A percentile compares a stretch with the other conserved stretches of the same genome.
These are phyloP conservation scores for Aurifilum marmelostoma DNA, from an alignment of 2,329 filamentous ascomycete species.

Conservation along the genomic window DNA sequence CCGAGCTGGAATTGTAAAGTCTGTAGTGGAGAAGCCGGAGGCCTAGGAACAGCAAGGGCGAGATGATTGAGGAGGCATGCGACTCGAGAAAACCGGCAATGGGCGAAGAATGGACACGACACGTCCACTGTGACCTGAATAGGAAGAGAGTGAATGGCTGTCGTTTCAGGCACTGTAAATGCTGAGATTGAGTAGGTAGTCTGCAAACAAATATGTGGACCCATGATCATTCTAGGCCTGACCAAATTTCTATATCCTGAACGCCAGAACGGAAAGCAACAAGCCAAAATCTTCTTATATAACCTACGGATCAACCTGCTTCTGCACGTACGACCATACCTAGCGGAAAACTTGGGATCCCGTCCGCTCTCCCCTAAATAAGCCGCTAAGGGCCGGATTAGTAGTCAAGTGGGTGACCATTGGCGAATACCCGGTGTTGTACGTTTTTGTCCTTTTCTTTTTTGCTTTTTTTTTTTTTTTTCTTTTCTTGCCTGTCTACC, in stretches of 20 bases:
- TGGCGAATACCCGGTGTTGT: neutral
- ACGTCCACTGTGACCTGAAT: neutral
- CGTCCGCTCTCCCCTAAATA: neutral
- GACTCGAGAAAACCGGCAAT: neutral
- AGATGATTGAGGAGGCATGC: too few relatives aligned
- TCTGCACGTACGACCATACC: neutral
- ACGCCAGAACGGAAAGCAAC: neutral
- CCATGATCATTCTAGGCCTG: too few relatives aligned
- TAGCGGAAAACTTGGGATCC: neutral
- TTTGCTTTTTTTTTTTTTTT: neutral
- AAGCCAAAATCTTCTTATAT: neutral
- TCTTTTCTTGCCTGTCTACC: neutral
- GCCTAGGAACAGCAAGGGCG: too few relatives aligned
- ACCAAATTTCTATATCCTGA: neutral
- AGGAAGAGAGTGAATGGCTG: neutral
- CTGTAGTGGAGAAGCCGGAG: neutral
- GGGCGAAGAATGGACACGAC: neutral
- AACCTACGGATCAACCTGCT: neutral
- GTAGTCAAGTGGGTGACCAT: neutral
- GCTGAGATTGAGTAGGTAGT: neutral
- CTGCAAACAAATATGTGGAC: too few relatives aligned
- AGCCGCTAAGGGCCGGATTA: neutral
- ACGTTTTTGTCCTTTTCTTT: neutral
- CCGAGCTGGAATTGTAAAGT: conserved; percentile 22
- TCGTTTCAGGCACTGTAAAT: neutral